Evolutionary conservation across 495 filamentous ascomycete species (phyloP).

Genomic region (Aspergillus wentii): DNA sequence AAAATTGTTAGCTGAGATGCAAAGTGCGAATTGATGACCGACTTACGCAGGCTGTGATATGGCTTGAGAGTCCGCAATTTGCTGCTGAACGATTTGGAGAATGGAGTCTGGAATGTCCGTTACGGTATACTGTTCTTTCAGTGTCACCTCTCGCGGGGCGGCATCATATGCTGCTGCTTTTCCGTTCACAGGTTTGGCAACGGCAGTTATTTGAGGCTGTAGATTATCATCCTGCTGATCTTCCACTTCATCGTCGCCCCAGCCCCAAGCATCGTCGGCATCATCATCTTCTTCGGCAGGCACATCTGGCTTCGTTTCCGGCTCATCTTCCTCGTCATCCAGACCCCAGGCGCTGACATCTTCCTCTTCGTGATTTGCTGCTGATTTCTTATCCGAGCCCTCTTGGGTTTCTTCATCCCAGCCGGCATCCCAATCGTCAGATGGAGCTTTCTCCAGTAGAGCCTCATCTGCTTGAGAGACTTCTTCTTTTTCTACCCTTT

Average conservation of each 20-base stretch:
- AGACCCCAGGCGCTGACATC: constrained; percentile 63
- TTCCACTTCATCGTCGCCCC: constrained; percentile 58
- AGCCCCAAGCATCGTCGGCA: constrained; percentile 63
- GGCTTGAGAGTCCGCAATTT: constrained; percentile 65
- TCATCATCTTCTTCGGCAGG: constrained; percentile 34
- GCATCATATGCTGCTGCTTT: constrained; percentile 9
- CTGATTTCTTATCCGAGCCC: constrained; percentile 15
- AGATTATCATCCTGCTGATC: constrained; percentile 11
- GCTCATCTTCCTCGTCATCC: constrained; percentile 42
- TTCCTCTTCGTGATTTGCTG: constrained; percentile 40
- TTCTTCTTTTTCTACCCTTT: constrained; percentile 79
- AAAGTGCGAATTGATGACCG: constrained; percentile 3
- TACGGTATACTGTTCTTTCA: constrained; percentile 82
- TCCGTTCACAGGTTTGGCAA: constrained; percentile 12
- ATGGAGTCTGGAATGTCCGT: constrained; percentile 79
- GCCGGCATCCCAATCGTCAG: constrained; percentile 69
- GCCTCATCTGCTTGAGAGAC: constrained; percentile 64
- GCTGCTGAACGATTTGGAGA: constrained; percentile 60
- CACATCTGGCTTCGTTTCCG: constrained; percentile 15
- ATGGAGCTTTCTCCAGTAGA: constrained; percentile 48
- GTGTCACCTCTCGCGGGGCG: constrained; percentile 57
- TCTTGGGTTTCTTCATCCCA: constrained; percentile 65
- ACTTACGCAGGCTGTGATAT: constrained; percentile 53
- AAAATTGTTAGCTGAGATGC: constrained; percentile 18
- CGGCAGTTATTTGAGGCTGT: constrained; percentile 11